A percentile compares a stretch with the other conserved stretches of the same genome.
phyloP scores from a whole-genome alignment of 768 basidiomycete species.

The Collybia mongolica region DNA sequence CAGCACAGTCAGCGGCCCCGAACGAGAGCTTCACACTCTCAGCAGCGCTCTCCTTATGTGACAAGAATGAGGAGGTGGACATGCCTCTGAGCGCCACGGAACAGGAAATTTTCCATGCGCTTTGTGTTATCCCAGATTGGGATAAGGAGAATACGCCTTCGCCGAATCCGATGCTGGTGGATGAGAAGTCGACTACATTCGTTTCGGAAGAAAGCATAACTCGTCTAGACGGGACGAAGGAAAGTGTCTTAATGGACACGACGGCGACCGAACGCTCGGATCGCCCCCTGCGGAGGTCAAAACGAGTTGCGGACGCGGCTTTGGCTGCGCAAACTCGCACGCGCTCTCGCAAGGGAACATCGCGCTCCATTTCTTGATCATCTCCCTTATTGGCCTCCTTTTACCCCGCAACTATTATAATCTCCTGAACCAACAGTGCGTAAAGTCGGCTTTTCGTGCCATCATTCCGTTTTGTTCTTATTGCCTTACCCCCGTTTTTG shows the following conservation, averaged over 20 bases:
- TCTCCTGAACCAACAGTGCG: too few relatives aligned
- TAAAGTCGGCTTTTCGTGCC: not conserved
- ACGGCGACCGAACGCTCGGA: conserved; percentile 15
- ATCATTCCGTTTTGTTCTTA: not conserved
- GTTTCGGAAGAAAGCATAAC: conserved; percentile 1
- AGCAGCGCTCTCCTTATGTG: conserved; percentile 2
- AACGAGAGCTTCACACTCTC: conserved; percentile 11
- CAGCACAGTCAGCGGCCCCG: not conserved
- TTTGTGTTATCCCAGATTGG: conserved; percentile 62
- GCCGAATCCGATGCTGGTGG: conserved; percentile 8
- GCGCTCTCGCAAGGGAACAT: conserved; percentile 38
- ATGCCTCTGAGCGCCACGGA: conserved; percentile 67
- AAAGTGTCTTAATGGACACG: not conserved
- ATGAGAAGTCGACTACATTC: conserved; percentile 5
- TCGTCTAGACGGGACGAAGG: not conserved
- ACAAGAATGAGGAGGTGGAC: conserved; percentile 27
- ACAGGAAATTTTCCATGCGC: conserved; percentile 65
- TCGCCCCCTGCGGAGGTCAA: conserved; percentile 57
- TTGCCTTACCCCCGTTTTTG: conserved; percentile 7
- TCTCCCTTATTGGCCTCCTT: conserved; percentile 10
- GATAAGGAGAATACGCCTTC: conserved; percentile 32
- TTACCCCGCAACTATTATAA: not conserved
- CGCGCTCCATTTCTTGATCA: conserved; percentile 31
- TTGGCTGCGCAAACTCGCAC: conserved; percentile 47
- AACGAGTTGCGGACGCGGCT: conserved; percentile 59